Evolutionary conservation across 129 eudicot species (phyloP), one percentile per base, ranked within the genome.

Genomic region (Tagetes erecta): DNA sequence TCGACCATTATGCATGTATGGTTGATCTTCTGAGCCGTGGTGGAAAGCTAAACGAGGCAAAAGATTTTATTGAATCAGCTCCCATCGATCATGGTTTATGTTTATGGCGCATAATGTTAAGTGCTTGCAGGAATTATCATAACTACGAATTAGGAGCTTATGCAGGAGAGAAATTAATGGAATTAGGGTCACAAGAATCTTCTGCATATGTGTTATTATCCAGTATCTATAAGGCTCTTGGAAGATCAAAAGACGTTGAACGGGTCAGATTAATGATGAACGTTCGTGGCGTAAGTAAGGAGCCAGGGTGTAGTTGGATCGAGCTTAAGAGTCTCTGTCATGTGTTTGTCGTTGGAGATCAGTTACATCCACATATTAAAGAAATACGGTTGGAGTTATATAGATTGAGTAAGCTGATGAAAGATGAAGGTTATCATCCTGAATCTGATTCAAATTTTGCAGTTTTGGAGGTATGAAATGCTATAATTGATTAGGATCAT

Each of bases 261-360:
- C 79, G 95, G 40, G 95, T 92, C 2, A 80, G 91, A 65, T 70
- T 78, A 73, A 72, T 87, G 70, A 92, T 92, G 98, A 92, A 36
- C 41, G 44, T 53, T 36, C 81, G 96, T 78, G 87, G 90, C 68
- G 85, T 89, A 56, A 85, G 80, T 35, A 92, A 92, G 79, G 98
- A 92, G 82, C 98, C 98, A 5, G 96, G 96, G 9, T 87, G 90
- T 71, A 89, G 96, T 75, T 87, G 98, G 98, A 87, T 92, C 9
- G 96, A 92, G 81, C 81, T 92, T 46, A 85, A 84, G 82, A 92
- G 80, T 82, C 89, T 79, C 53, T 80, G 77, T 77, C 94, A 89
- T 79, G 96, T 84, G 73, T 92, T 92, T 86, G 92, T 89, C 79
- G 92, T 84, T 80, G 94, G 95, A 45, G 98, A 92, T 45, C 86